Evolutionary conservation across 768 basidiomycete species (phyloP).

Genomic region (Pisolithus sp.): DNA sequence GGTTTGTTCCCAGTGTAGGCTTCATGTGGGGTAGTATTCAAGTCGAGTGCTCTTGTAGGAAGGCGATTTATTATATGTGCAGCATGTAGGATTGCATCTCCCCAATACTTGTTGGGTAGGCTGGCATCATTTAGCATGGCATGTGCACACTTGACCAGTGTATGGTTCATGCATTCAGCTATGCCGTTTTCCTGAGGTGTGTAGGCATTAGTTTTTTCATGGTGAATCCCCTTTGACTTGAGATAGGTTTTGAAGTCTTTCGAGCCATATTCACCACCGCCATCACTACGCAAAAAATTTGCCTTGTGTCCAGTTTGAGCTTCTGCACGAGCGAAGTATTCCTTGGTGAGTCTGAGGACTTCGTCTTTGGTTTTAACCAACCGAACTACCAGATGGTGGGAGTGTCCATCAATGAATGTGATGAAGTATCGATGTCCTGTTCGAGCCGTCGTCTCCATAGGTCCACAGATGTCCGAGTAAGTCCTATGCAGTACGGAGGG

Average conservation of each 20-base stretch:
- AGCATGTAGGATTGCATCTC: background rate
- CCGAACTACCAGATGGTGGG: conserved; percentile 8
- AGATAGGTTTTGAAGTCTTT: no score
- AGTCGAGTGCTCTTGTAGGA: background rate
- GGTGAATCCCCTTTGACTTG: no score
- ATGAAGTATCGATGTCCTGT: conserved; percentile 11
- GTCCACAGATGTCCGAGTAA: no score
- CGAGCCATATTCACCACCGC: no score
- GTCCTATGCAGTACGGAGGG: no score
- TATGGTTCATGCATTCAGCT: no score
- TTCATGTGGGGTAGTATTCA: conserved; percentile 18
- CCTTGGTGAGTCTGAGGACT: background rate
- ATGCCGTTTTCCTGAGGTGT: no score
- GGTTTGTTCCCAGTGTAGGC: conserved; percentile 17
- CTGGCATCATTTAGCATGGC: background rate
- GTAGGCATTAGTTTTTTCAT: no score
- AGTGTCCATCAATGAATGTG: conserved; percentile 16
- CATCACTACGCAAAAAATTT: no score
- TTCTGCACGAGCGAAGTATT: no score
- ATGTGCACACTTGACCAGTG: no score
- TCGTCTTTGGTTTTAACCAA: conserved; percentile 11
- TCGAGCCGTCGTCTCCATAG: conserved; percentile 5
- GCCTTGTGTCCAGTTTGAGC: no score
- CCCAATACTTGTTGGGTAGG: background rate
- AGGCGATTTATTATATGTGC: conserved; percentile 1